Evolutionary conservation across 1,284 basidiomycete species (phyloP).

Genomic region (Apiotrichum sp.): DNA sequence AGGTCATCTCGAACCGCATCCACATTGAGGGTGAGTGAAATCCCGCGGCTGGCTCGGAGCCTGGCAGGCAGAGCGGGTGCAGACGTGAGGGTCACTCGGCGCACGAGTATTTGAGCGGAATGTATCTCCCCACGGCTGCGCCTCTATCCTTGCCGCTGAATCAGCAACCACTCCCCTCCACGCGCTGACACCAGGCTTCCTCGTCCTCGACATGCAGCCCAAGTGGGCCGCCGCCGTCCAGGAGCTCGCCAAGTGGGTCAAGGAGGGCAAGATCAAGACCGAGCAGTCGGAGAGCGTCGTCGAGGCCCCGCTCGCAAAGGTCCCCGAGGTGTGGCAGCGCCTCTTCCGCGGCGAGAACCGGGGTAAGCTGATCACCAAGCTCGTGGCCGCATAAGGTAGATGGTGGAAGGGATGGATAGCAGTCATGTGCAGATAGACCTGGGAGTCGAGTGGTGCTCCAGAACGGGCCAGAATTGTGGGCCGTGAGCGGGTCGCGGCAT

Average conservation of each 20-base stretch:
- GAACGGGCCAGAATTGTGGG: too few relatives aligned
- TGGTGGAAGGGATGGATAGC: not conserved
- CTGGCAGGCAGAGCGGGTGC: too few relatives aligned
- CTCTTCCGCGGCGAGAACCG: slow-evolving; percentile 25
- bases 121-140: too few relatives aligned
- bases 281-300: slow-evolving; percentile 13
- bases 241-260: slow-evolving; percentile 10
- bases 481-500: too few relatives aligned
- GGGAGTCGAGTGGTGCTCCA: too few relatives aligned
- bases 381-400: slow-evolving; percentile 4
- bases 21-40: slow-evolving; percentile 30
- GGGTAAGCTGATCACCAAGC: slow-evolving; percentile 29
- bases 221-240: not conserved
- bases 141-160: too few relatives aligned
- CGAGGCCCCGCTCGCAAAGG: slow-evolving; percentile 18
- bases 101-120: too few relatives aligned
- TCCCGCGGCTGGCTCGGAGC: not conserved
- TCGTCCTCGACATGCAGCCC: slow-evolving; percentile 27
- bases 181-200: slow-evolving; percentile 28
- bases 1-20: slow-evolving; percentile 41
- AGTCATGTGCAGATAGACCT: too few relatives aligned
- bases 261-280: slow-evolving; percentile 10
- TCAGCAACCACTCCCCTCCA: too few relatives aligned
- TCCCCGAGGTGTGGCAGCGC: slow-evolving; percentile 24
- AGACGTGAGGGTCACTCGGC: too few relatives aligned